These are phyloP conservation scores for Trichophyton schoenleinii DNA, from an alignment of 2,329 filamentous ascomycete genomes.

Conservation along the genomic window DNA sequence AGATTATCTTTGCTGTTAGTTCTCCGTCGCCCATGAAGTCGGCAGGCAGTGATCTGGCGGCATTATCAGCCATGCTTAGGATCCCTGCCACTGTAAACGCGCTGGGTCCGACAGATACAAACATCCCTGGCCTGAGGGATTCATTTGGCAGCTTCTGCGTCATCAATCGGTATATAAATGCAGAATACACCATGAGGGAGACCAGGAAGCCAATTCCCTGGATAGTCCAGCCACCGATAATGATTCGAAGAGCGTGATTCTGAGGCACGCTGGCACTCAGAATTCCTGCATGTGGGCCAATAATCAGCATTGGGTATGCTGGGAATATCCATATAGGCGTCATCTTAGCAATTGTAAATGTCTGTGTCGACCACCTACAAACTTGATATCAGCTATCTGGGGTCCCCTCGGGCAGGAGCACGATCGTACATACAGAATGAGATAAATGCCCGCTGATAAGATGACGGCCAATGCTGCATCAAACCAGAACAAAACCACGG, in stretches of 20 bases:
- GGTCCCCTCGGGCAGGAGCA: too few species aligned
- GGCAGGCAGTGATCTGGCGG: conserved; percentile 37
- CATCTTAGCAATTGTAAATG: conserved; percentile 67
- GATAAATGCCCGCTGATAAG: conserved; percentile 58
- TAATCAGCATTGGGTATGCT: conserved; percentile 66
- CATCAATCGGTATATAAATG: conserved; percentile 78
- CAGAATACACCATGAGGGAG: conserved; percentile 67
- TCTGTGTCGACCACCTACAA: conserved; percentile 49
- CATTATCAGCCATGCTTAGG: conserved; percentile 43
- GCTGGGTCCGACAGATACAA: conserved; percentile 67
- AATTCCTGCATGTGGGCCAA: conserved; percentile 58
- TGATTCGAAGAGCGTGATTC: conserved; percentile 39
- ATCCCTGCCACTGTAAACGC: conserved; percentile 54
- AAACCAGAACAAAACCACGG: conserved; percentile 62
- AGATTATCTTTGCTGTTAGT: conserved; percentile 43
- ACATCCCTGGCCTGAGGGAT: conserved; percentile 67
- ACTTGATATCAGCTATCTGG: neutral
- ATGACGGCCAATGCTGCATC: conserved; percentile 56
- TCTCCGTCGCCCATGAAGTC: conserved; percentile 47
- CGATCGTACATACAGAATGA: conserved; percentile 45
- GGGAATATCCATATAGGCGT: conserved; percentile 83
- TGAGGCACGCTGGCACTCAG: conserved; percentile 38
- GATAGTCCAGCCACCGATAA: conserved; percentile 47
- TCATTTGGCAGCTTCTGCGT: conserved; percentile 73
- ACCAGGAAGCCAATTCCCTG: conserved; percentile 55